phyloP scores from a whole-genome alignment of 2,329 filamentous ascomycete genomes.

The Hirsutella rhossiliensis region DNA sequence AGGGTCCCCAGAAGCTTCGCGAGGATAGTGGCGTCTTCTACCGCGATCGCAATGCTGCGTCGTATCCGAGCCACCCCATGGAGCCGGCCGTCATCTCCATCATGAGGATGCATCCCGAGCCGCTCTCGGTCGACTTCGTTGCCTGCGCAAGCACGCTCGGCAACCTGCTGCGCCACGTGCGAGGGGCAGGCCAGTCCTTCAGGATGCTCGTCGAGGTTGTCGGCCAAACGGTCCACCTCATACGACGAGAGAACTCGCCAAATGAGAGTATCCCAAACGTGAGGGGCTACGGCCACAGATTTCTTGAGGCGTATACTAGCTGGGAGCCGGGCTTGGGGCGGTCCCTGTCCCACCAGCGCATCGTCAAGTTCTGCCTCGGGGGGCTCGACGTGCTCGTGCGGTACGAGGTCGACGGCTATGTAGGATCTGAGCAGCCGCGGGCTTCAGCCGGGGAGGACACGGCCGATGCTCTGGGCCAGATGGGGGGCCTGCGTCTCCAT shows the following conservation, averaged over 20 bases:
- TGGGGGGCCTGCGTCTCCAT: not conserved
- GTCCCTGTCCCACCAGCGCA: constrained; percentile 49
- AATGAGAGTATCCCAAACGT: constrained; percentile 37
- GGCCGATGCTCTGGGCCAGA: too few species aligned
- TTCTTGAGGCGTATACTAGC: constrained; percentile 53
- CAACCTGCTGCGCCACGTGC: constrained; percentile 42
- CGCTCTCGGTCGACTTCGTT: constrained; percentile 31
- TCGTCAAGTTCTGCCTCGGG: not conserved
- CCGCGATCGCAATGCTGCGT: constrained; percentile 41
- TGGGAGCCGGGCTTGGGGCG: constrained; percentile 43
- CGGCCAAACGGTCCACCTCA: constrained; percentile 41
- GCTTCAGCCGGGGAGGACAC: too few species aligned
- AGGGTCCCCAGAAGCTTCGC: constrained; percentile 16
- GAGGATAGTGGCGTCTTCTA: constrained; percentile 38
- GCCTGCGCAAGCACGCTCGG: constrained; percentile 47
- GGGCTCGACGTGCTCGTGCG: not conserved
- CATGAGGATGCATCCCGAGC: constrained; percentile 11
- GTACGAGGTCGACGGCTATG: not conserved
- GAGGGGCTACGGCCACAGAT: constrained; percentile 32
- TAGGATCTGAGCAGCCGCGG: not conserved
- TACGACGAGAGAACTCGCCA: constrained; percentile 47
- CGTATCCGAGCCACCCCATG: constrained; percentile 34
- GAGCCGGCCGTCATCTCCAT: constrained; percentile 35
- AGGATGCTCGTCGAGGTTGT: constrained; percentile 43
- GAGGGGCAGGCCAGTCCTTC: constrained; percentile 32